A percentile compares a stretch with the other conserved stretches of the same genome.
Evolutionary conservation across 352 stramenopile genomes (phyloP).

Genomic region (Phytophthora pinifolia): DNA sequence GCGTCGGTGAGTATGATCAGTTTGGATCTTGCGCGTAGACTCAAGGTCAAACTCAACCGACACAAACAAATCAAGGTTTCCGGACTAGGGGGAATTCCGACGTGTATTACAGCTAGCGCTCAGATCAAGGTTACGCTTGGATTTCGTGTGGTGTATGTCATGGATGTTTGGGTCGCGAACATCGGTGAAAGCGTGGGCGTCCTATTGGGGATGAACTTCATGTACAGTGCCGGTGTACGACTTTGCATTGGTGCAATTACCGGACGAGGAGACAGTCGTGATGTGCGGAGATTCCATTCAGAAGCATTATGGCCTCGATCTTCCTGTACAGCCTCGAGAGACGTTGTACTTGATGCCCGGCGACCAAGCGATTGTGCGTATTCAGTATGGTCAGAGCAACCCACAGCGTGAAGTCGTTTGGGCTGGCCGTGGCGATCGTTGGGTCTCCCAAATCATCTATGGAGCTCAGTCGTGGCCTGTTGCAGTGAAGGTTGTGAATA

Average conservation of each 20-base stretch:
- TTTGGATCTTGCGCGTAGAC: slow-evolving; percentile 2
- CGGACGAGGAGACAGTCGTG: neutral
- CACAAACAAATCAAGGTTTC: neutral
- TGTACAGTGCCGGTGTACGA: slow-evolving; percentile 16
- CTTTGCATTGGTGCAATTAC: neutral
- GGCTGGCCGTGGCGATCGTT: neutral
- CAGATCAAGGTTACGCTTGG: slow-evolving; percentile 29
- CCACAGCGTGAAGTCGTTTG: neutral
- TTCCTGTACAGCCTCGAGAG: neutral
- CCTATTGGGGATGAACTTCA: slow-evolving; percentile 33
- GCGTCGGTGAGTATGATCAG: slow-evolving; percentile 9
- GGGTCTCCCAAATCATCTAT: neutral
- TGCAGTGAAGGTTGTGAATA: neutral
- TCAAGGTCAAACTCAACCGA: slow-evolving; percentile 1
- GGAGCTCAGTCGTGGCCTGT: neutral
- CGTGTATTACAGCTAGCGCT: slow-evolving; percentile 9
- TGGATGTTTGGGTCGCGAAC: slow-evolving; percentile 20
- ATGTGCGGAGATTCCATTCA: neutral
- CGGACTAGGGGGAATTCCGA: neutral
- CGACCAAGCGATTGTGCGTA: neutral
- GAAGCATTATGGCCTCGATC: neutral
- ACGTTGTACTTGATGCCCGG: neutral
- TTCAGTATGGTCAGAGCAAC: neutral
- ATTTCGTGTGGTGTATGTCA: slow-evolving; percentile 11
- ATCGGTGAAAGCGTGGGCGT: slow-evolving; percentile 24